These are phyloP conservation scores for Colletotrichum godetiae DNA, from an alignment of 2,329 filamentous ascomycete species.

Conservation along the genomic window DNA sequence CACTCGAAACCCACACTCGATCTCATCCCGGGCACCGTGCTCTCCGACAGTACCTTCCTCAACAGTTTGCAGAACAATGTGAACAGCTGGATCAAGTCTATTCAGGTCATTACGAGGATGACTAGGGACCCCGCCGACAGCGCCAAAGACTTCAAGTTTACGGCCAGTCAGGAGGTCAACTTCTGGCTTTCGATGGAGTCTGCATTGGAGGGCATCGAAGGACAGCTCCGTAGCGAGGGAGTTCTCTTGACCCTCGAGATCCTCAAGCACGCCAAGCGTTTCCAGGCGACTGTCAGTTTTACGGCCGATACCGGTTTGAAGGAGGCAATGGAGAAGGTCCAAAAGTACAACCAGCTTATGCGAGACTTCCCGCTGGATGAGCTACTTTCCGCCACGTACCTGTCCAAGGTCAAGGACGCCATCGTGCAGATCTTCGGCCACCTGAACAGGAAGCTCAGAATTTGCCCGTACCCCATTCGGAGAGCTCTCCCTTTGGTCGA, in stretches of 20 bases:
- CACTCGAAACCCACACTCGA: slow-evolving; percentile 80
- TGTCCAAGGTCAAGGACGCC: slow-evolving; percentile 89
- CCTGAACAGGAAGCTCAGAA: slow-evolving; percentile 96
- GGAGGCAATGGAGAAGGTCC: slow-evolving; percentile 94
- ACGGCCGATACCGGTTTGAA: slow-evolving; percentile 95
- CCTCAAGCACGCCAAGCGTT: slow-evolving; percentile 95
- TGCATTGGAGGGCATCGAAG: slow-evolving; percentile 90
- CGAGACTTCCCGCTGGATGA: slow-evolving; percentile 97
- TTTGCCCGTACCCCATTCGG: slow-evolving; percentile 94
- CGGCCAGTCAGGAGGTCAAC: slow-evolving; percentile 97
- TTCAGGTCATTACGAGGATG: slow-evolving; percentile 95
- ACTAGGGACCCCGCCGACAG: slow-evolving; percentile 80
- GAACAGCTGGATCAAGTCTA: slow-evolving; percentile 98
- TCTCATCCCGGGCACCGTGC: slow-evolving; percentile 77
- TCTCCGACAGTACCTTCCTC: slow-evolving; percentile 90
- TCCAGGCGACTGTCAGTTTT: slow-evolving; percentile 97
- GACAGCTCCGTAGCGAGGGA: slow-evolving; percentile 87
- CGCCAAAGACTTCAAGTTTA: slow-evolving; percentile 64
- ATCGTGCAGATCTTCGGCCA: slow-evolving; percentile 91
- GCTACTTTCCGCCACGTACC: slow-evolving; percentile 88
- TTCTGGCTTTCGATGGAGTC: slow-evolving; percentile 99
- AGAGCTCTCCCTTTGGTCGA: slow-evolving; percentile 94
- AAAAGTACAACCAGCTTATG: slow-evolving; percentile 99
- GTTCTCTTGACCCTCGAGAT: slow-evolving; percentile 94
- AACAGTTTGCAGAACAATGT: slow-evolving; percentile 94